Percentiles rank a stretch among this genome's conserved stretches.
Conservation (phyloP, 23 red algal species). For the Cyanidiococcus yangmingshanensis region DNA sequence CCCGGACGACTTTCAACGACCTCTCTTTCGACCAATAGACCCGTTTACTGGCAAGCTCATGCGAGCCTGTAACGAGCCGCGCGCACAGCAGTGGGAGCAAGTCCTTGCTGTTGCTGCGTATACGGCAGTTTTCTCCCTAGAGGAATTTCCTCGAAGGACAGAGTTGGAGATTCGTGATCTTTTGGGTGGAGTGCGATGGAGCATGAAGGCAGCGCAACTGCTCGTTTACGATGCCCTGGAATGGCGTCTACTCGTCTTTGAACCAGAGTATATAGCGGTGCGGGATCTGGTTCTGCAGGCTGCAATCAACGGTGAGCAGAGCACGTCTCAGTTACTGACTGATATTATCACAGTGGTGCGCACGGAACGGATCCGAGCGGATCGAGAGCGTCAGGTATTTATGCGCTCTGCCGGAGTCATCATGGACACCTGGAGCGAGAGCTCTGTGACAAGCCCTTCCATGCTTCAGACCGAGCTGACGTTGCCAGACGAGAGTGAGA, state of each 20-base stretch:
- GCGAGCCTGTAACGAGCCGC: background rate
- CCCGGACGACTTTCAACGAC: conserved; percentile 1
- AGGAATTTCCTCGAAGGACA: conserved; percentile 84
- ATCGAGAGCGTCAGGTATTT: background rate
- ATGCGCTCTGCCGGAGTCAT: background rate
- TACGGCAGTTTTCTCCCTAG: conserved; percentile 67
- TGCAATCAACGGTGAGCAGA: conserved; percentile 5
- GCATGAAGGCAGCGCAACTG: background rate
- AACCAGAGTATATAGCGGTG: background rate
- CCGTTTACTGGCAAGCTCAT: background rate
- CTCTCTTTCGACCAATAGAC: conserved; percentile 1
- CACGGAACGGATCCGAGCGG: background rate
- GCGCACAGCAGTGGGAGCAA: conserved; percentile 87
- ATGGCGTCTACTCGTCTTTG: conserved; percentile 3
- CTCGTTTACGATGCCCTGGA: conserved; percentile 1
- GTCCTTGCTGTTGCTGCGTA: conserved; percentile 74
- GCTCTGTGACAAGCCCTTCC: background rate
- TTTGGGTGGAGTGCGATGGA: conserved; percentile 32
- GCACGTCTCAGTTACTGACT: background rate
- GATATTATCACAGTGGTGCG: background rate
- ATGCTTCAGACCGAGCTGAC: background rate
- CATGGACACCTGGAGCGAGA: background rate
- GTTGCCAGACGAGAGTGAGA: background rate
- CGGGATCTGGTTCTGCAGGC: conserved; percentile 9
- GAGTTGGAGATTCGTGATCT: conserved; percentile 74